Conservation (phyloP, 2,329 filamentous ascomycete genomes). For the Phoma sp. region DNA sequence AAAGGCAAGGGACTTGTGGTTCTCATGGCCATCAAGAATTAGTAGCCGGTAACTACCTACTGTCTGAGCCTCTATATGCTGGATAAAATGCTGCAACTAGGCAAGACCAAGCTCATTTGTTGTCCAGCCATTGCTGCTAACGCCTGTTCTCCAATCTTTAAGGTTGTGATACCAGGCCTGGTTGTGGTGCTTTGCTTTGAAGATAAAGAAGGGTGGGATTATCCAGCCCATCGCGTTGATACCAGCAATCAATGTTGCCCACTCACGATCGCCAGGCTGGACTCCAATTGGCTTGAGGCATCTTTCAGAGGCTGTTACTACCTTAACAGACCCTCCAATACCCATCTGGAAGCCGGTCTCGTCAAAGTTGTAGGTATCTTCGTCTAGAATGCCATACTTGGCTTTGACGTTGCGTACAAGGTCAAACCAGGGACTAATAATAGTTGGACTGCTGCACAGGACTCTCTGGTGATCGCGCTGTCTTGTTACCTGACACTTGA, state of each 20-base stretch:
- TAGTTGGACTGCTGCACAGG: too few species aligned
- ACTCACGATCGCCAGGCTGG: neutral
- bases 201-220: conserved; percentile 23
- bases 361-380: too few species aligned
- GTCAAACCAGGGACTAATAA: too few species aligned
- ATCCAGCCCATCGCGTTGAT: too few species aligned
- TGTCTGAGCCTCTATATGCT: conserved; percentile 30
- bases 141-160: conserved; percentile 38
- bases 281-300: too few species aligned
- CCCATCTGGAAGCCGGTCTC: too few species aligned
- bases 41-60: conserved; percentile 11
- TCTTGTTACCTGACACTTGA: neutral
- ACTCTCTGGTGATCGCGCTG: too few species aligned
- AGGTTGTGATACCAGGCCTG: conserved; percentile 14
- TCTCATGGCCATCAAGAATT: conserved; percentile 6
- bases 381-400: too few species aligned
- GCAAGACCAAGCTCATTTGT: too few species aligned
- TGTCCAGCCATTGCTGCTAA: conserved; percentile 44
- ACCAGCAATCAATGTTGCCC: conserved; percentile 13
- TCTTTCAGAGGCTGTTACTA: too few species aligned
- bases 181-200: conserved; percentile 9
- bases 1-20: conserved; percentile 26
- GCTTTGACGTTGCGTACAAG: too few species aligned
- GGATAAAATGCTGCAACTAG: conserved; percentile 49
- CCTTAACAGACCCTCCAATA: too few species aligned